Evolutionary conservation across 192 early-diverging fungal genomes (phyloP).

Genomic region (Entomortierella beljakovae): DNA sequence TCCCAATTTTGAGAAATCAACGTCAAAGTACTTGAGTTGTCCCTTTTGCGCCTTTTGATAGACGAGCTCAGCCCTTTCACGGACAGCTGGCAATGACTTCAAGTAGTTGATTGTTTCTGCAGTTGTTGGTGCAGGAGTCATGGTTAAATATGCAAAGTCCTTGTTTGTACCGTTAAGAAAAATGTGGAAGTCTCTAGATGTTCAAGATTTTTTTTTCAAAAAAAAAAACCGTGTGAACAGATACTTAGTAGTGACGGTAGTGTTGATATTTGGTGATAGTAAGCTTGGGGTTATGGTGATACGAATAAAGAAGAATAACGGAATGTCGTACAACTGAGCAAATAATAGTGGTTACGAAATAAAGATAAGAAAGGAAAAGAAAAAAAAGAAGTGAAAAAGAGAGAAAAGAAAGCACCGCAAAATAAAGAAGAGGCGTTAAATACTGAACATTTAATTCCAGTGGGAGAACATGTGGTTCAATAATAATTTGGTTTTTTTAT

Average conservation of each 20-base stretch:
- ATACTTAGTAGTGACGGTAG: background rate
- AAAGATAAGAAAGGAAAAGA: background rate
- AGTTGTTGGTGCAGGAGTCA: constrained; percentile 40
- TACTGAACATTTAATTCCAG: too few relatives aligned
- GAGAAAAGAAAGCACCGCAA: background rate
- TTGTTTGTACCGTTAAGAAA: too few relatives aligned
- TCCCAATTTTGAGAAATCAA: constrained; percentile 72
- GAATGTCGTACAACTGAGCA: background rate
- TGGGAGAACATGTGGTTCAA: too few relatives aligned
- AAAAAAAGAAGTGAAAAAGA: background rate
- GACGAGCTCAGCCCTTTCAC: constrained; percentile 74
- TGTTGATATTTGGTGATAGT: background rate
- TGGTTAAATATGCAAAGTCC: too few relatives aligned
- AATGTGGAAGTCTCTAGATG: too few relatives aligned
- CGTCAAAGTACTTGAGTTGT: constrained; percentile 76
- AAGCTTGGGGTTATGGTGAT: background rate
- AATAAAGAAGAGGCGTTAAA: background rate
- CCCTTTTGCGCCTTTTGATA: constrained; percentile 66
- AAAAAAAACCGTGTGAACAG: too few relatives aligned
- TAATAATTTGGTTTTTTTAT: too few relatives aligned
- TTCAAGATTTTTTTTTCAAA: background rate
- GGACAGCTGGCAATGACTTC: constrained; percentile 77
- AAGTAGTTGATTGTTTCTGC: constrained; percentile 63
- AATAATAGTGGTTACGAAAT: background rate
- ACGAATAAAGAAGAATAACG: background rate